Evolutionary conservation across 1,284 basidiomycete species (phyloP), one percentile per base, ranked within the genome.

Genomic region (Fomitopsis betulina): DNA sequence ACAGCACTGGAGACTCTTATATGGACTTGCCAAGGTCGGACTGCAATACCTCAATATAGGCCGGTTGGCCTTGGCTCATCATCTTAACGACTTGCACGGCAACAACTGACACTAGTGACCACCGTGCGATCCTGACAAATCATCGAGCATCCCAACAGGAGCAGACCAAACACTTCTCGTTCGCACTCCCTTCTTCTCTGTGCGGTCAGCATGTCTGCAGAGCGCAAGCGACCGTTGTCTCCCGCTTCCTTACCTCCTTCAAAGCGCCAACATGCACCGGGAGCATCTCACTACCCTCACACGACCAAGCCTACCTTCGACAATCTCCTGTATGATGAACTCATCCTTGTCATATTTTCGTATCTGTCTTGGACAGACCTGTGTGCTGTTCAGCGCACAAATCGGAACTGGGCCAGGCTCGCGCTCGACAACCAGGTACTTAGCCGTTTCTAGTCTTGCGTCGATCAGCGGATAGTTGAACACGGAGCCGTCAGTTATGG

Each of bases 261-360:
- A 43, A 90, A 89, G 70, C 83, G 86, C 32, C 64, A 75, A 10
- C 83, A 83, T 60, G 70, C 68, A 4, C 32, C 45, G 9, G 6
- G 25, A 4, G 55, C 42, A 13, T 47, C 32, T 58, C 42, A 59
- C 55, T 54, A 58, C 47, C 30, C 47, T 43, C n/a, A 39, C 30
- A 60, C 50, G 33, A 65, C 57, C 47, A 60, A 37, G 19, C 32
- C 58, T 33, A 77, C 74, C 39, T 86, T 89, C 67, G 81, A 87
- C 62, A 73, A 71, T 53, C 73, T 78, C 5, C 74, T 92, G 42
- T 91, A 83, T 67, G 90, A 92, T 63, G 89, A 92, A 71, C 79
- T 92, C 50, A 75, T 90, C 54, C 75, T 92, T 30, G 78, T 78
- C 64, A 85, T 92, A 57, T 89, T 92, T 74, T 84, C 87, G 2